Base-by-base conservation (phyloP, 1,284 basidiomycete genomes). In the Ustilago hordei region DNA sequence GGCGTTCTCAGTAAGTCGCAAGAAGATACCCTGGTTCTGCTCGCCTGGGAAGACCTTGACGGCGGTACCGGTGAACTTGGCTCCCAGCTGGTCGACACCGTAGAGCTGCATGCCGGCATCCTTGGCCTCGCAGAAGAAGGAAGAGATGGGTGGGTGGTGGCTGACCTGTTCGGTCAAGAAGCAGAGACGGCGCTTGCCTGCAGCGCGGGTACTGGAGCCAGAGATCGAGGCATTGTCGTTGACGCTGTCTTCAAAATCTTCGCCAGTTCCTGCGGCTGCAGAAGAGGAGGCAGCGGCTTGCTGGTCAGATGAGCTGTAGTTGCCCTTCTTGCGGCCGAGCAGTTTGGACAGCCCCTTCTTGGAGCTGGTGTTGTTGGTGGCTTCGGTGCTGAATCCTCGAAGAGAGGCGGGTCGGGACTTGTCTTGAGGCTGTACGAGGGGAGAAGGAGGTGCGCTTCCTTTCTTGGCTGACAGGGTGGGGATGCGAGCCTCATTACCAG, bases 131-230 rank as follows among this genome's bases (percentile, higher is more conserved):
- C 77, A 78, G 63, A 82, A 85, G 85, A 92, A 98, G 1, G 93
- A 92, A 0, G 94, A 97, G 48, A 98, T 91, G 2, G 96, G 96
- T 0, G 96, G 97, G 83, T 99, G 96, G 87, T 99, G 96, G 9
- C 94, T 97, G 48, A 98, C 91, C 71, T 84, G 83, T 62, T 84
- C 83, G n/a, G 83, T 84, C 45, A 84, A 38, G 75, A 83, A 84
- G 39, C 65, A 68, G 41, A 84, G 75, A 2, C 82, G 64, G 36
- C 66, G 64, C 45, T 75, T 69, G 48, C 70, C 56, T 4, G 45
- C 38, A 12, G 36, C 61, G 28, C 55, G 64, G n/a, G 55, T 58
- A 59, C 55, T 75, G 41, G 59, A 50, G 15, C 64, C 74, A 23
- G 68, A 75, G 52, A 54, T 50, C 6, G 80, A 75, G n/a, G 55